Evolutionary conservation across 2,329 filamentous ascomycete species (phyloP).

Genomic region (Arthrobotrys megalospora): DNA sequence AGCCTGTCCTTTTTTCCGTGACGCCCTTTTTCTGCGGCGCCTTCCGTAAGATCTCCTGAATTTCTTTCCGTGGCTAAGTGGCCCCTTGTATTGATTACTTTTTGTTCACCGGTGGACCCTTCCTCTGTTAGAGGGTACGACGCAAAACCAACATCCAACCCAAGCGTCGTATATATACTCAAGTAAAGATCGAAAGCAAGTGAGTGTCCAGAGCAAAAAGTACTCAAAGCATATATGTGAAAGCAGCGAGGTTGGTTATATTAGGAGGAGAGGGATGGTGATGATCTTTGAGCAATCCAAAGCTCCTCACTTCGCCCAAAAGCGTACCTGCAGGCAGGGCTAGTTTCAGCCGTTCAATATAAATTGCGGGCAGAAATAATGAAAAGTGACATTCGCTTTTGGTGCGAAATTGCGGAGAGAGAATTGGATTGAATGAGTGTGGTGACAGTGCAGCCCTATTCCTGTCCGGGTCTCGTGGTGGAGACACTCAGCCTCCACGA

Average conservation of each 20-base stretch:
- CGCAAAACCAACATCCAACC: conserved; percentile 33
- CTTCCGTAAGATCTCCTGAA: conserved; percentile 55
- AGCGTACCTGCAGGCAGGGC: conserved; percentile 53
- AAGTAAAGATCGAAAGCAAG: conserved; percentile 1
- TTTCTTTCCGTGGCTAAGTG: conserved; percentile 24
- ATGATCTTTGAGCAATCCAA: conserved; percentile 34
- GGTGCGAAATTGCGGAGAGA: conserved; percentile 56
- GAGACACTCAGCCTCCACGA: conserved; percentile 56
- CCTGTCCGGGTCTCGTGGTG: conserved; percentile 43
- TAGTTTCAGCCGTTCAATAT: conserved; percentile 58
- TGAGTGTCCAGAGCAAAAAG: conserved; percentile 17
- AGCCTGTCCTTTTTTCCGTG: conserved; percentile 24
- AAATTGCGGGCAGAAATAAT: conserved; percentile 40
- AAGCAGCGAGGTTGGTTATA: conserved; percentile 26
- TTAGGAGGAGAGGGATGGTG: conserved; percentile 43
- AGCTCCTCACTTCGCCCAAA: conserved; percentile 54
- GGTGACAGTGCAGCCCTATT: conserved; percentile 58
- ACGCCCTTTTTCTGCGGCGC: conserved; percentile 28
- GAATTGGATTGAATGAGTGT: conserved; percentile 30
- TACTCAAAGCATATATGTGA: conserved; percentile 9
- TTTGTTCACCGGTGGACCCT: conserved; percentile 24
- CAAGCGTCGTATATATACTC: conserved; percentile 27
- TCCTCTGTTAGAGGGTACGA: conserved; percentile 7
- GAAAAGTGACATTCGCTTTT: conserved; percentile 53
- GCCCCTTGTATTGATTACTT: conserved; percentile 42